Evolutionary conservation across 2,329 filamentous ascomycete genomes (phyloP).

Genomic region (Aspergillus transmontanensis): DNA sequence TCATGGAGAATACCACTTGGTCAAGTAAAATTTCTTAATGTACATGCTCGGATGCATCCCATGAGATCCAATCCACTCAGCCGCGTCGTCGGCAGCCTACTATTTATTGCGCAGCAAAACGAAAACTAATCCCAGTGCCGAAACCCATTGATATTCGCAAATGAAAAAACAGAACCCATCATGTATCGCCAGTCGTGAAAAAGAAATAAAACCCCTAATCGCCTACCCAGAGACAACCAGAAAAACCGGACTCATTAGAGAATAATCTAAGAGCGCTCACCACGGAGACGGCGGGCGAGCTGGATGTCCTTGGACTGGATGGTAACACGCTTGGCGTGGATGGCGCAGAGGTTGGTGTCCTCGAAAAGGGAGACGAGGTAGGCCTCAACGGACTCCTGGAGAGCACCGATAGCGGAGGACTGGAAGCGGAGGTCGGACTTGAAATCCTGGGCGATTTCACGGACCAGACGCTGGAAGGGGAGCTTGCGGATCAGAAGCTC

Average conservation of each 20-base stretch:
- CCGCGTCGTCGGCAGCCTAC: slow-evolving; percentile 30
- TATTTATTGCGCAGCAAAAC: slow-evolving; percentile 33
- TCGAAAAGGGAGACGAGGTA: slow-evolving; percentile 98
- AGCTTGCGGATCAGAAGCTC: slow-evolving; percentile 96
- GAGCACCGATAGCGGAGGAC: slow-evolving; percentile 93
- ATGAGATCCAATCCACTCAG: slow-evolving; percentile 34
- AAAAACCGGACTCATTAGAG: slow-evolving; percentile 31
- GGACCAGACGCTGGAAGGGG: slow-evolving; percentile 95
- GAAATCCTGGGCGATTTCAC: slow-evolving; percentile 95
- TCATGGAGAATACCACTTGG: slow-evolving; percentile 31
- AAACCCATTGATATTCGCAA: slow-evolving; percentile 44
- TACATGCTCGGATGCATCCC: slow-evolving; percentile 34
- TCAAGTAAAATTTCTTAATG: slow-evolving; percentile 33
- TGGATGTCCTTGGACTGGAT: slow-evolving; percentile 96
- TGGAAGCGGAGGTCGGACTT: slow-evolving; percentile 97
- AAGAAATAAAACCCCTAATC: slow-evolving; percentile 42
- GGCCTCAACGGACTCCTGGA: slow-evolving; percentile 98
- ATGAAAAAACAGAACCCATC: slow-evolving; percentile 39
- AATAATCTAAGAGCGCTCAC: slow-evolving; percentile 75
- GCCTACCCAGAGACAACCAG: slow-evolving; percentile 41
- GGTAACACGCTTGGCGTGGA: slow-evolving; percentile 99
- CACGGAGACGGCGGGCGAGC: slow-evolving; percentile 90
- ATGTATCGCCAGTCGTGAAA: slow-evolving; percentile 48
- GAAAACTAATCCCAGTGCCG: slow-evolving; percentile 40
- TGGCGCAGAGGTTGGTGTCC: slow-evolving; percentile 97